Conservation (phyloP, 306 rosid genomes). For the Quercus parvula region DNA sequence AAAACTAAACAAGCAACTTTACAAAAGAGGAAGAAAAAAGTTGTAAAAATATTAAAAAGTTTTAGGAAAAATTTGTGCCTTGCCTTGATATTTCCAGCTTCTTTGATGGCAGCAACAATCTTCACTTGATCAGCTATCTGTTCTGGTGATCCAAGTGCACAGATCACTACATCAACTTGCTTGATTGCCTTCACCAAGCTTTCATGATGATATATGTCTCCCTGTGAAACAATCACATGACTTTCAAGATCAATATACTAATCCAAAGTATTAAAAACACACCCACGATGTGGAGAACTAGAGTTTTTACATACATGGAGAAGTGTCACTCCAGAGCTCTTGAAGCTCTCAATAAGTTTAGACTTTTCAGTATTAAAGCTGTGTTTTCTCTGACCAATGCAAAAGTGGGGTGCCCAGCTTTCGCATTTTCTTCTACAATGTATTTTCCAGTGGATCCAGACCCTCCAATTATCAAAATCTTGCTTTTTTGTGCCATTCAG, state of each 20-base stretch:
- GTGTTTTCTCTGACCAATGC: slow-evolving; percentile 21
- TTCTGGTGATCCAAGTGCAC: slow-evolving; percentile 16
- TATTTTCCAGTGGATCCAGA: slow-evolving; percentile 24
- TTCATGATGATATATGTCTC: too few species aligned
- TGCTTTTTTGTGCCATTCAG: slow-evolving; percentile 13
- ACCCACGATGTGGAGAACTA: background rate
- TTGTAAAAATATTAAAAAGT: too few species aligned
- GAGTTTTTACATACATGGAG: slow-evolving; percentile 8
- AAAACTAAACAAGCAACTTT: background rate
- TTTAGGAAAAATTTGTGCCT: background rate
- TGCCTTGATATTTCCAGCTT: slow-evolving; percentile 49
- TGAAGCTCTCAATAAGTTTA: slow-evolving; percentile 31
- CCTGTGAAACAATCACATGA: slow-evolving; percentile 3
- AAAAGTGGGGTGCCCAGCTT: slow-evolving; percentile 40
- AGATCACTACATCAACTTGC: slow-evolving; percentile 46
- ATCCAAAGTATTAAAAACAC: too few species aligned
- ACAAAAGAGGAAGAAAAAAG: too few species aligned
- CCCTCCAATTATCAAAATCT: slow-evolving; percentile 37
- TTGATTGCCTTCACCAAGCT: slow-evolving; percentile 40
- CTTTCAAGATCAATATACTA: background rate
- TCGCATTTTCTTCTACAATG: slow-evolving; percentile 34
- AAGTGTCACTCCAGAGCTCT: slow-evolving; percentile 23
- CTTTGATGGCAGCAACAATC: slow-evolving; percentile 41
- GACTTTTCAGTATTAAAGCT: background rate
- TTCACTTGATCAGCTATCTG: slow-evolving; percentile 32